Base-by-base conservation (phyloP, 495 filamentous ascomycete species). In the Aspergillus diversus region DNA sequence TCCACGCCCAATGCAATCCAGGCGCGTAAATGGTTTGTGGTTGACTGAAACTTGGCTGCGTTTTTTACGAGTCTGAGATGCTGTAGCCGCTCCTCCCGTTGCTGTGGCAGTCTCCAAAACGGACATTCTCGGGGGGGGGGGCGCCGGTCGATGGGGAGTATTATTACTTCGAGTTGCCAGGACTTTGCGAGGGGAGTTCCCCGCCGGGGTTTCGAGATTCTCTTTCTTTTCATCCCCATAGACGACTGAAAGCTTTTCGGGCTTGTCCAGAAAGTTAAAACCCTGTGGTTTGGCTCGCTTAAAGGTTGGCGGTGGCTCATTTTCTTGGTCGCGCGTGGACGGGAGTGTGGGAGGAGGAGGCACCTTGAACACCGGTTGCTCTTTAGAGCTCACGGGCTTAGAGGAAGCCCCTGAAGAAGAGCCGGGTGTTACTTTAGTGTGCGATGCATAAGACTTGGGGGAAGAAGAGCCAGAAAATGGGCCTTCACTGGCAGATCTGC, bases 91-190 rank as follows among this genome's bases (percentile, higher is more conserved):
- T 12, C 93, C 93, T 33, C 87, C 93, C 5, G 87, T 87, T 33
- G 92, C 89, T 5, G 95, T 97, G 9, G 92, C 95, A 7, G 94
- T 90, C 55, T 98, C 92, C 5, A 97, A 79, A 15, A 97, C 89
- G 1, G 91, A 94, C 94, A 98, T 98, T 70, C 96, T 97, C 0
- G 95, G 95, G 1, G 92, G 90, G 17, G 89, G 90, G 9, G 87
- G 89, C n/a, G 91, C 89, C n/a, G 90, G 83, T 60, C 91, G 77
- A 63, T 84, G 89, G 13, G 92, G 92, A 9, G 94, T 95, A 68
- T 98, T 99, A 63, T 86, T 87, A 73, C 84, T 94, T 62, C 90
- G 82, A 3, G 79, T 80, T 2, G 87, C 84, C 5, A 99, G 79
- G 32, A 89, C 87, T 67, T 88, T 89, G 64, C 91, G 83, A 46